Evolutionary conservation across 2,329 filamentous ascomycete species (phyloP).

Genomic region (Metarhizium brunneum): DNA sequence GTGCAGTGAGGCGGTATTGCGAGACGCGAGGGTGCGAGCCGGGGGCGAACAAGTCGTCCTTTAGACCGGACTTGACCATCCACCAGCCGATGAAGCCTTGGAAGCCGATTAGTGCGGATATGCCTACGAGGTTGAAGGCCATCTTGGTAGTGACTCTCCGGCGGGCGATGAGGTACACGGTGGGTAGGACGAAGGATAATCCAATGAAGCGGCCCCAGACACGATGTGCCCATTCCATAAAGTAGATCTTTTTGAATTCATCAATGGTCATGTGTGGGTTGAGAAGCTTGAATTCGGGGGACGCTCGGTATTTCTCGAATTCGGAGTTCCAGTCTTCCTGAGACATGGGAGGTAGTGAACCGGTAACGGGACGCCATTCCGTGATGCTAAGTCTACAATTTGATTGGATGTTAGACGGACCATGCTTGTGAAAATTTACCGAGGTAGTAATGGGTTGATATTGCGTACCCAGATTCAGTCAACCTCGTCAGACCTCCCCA

Average conservation of each 20-base stretch:
- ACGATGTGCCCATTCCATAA: constrained; percentile 97
- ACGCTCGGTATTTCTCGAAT: constrained; percentile 84
- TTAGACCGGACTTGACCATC: constrained; percentile 97
- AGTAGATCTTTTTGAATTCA: constrained; percentile 99
- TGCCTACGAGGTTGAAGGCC: constrained; percentile 69
- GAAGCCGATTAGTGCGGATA: constrained; percentile 83
- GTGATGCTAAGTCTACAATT: constrained; percentile 77
- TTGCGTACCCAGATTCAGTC: constrained; percentile 81
- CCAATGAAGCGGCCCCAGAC: constrained; percentile 92
- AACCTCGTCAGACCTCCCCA: constrained; percentile 89
- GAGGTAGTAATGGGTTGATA: background rate
- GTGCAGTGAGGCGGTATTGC: constrained; percentile 85
- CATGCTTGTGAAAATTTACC: background rate
- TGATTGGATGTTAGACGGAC: background rate
- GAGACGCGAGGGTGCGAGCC: constrained; percentile 87
- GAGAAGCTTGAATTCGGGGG: constrained; percentile 84
- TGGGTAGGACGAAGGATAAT: constrained; percentile 78
- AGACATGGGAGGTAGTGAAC: constrained; percentile 75
- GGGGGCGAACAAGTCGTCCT: constrained; percentile 88
- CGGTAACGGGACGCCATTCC: constrained; percentile 96
- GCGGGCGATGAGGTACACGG: constrained; percentile 77
- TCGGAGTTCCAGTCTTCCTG: constrained; percentile 81
- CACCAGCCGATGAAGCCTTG: constrained; percentile 97
- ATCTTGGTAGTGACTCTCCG: constrained; percentile 70
- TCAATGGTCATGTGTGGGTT: constrained; percentile 88